Conservation (phyloP, 495 filamentous ascomycete genomes). For the Lasiosphaeriaceae sp. region DNA sequence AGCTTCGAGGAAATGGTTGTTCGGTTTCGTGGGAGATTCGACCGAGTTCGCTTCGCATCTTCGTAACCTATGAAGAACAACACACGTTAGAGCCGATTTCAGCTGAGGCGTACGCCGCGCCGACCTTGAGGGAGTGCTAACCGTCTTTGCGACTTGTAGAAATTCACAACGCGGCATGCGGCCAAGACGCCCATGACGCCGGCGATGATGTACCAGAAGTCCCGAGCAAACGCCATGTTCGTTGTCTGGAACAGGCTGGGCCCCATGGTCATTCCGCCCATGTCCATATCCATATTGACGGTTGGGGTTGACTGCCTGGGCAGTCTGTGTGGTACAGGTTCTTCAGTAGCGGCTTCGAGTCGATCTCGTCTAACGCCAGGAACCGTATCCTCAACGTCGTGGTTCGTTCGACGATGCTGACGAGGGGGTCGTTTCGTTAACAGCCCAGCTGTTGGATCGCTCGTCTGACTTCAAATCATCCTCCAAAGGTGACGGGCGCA, state of each 20-base stretch:
- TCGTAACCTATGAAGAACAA: slow-evolving; percentile 30
- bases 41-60: slow-evolving; percentile 32
- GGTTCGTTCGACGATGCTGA: neutral
- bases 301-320: too few relatives aligned
- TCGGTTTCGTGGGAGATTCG: slow-evolving; percentile 61
- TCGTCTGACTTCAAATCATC: neutral
- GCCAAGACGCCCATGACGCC: slow-evolving; percentile 36
- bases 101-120: neutral
- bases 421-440: neutral
- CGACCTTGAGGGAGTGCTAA: slow-evolving; percentile 12
- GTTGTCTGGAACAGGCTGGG: slow-evolving; percentile 27
- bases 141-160: slow-evolving; percentile 30
- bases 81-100: neutral
- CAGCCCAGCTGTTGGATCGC: neutral
- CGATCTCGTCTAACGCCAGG: too few relatives aligned
- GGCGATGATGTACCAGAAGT: slow-evolving; percentile 50
- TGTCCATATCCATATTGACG: slow-evolving; percentile 28
- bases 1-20: slow-evolving; percentile 45
- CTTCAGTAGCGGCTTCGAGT: too few relatives aligned
- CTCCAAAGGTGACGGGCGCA: neutral
- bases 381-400: too few relatives aligned
- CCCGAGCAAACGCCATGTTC: slow-evolving; percentile 41
- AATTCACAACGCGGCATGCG: slow-evolving; percentile 36
- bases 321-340: too few relatives aligned
- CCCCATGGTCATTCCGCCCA: slow-evolving; percentile 32